Percentiles rank a stretch among this genome's conserved stretches.
These are phyloP conservation scores for Vicia villosa DNA, from an alignment of 306 rosid genomes.

Conservation along the genomic window DNA sequence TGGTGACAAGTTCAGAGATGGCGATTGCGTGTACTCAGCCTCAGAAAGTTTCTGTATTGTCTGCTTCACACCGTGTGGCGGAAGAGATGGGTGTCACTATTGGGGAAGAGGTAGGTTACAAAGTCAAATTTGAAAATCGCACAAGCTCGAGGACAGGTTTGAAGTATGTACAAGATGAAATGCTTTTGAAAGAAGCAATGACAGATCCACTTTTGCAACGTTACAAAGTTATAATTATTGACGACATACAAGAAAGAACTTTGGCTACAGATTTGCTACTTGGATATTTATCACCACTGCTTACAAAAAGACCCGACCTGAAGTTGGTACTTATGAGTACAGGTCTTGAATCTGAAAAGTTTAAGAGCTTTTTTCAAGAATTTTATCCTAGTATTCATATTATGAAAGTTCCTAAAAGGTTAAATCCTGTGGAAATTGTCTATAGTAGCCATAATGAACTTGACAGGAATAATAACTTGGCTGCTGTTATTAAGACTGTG, in stretches of 20 bases:
- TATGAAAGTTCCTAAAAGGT: constrained; percentile 95
- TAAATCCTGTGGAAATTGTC: constrained; percentile 89
- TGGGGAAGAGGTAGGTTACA: constrained; percentile 97
- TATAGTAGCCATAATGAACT: constrained; percentile 67
- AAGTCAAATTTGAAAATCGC: constrained; percentile 94
- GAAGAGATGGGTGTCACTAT: constrained; percentile 82
- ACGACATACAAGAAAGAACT: too few species aligned
- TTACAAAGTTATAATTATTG: constrained; percentile 40
- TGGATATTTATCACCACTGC: too few species aligned
- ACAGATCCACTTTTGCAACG: constrained; percentile 90
- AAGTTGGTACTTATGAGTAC: too few species aligned
- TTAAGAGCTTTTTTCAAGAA: too few species aligned
- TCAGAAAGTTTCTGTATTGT: constrained; percentile 95
- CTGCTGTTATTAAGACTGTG: constrained; percentile 80
- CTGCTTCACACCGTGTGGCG: constrained; percentile 91
- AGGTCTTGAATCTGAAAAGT: too few species aligned
- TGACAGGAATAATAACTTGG: constrained; percentile 78
- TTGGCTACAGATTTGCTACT: too few species aligned
- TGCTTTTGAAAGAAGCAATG: constrained; percentile 55
- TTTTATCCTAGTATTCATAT: constrained; percentile 54
- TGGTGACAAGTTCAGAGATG: constrained; percentile 62
- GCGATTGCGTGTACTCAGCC: constrained; percentile 93
- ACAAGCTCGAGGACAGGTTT: constrained; percentile 82
- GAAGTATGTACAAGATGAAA: constrained; percentile 54
- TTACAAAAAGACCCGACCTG: too few species aligned